phyloP scores from a whole-genome alignment of 2,329 filamentous ascomycete genomes.

The Scedosporium aurantiacum region DNA sequence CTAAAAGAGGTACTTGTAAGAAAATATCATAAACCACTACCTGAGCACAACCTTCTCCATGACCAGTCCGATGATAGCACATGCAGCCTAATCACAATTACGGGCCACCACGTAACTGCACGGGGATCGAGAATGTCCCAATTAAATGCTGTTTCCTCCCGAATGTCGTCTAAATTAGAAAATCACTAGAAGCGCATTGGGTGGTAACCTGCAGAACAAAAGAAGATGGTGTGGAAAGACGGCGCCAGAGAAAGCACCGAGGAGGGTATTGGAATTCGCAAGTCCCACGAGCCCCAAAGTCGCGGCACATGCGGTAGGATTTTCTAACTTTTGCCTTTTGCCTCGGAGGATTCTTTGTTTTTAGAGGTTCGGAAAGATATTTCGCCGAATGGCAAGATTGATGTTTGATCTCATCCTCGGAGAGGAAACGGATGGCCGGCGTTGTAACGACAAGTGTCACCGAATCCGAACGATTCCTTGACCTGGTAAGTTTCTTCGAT shows the following conservation, averaged over 20 bases:
- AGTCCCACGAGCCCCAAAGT: neutral
- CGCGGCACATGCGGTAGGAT: neutral
- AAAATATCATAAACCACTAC: too few relatives aligned
- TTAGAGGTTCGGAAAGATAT: neutral
- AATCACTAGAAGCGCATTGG: constrained; percentile 1
- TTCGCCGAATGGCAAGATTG: neutral
- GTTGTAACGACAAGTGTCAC: neutral
- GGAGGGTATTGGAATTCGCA: neutral
- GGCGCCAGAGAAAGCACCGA: neutral
- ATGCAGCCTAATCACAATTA: neutral
- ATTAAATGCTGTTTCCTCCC: neutral
- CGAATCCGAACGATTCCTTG: neutral
- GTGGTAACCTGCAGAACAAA: neutral
- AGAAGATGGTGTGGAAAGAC: neutral
- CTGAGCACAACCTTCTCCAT: too few relatives aligned
- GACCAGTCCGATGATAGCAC: too few relatives aligned
- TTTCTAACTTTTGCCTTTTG: neutral
- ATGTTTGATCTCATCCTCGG: neutral
- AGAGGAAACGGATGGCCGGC: neutral
- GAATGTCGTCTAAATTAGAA: neutral
- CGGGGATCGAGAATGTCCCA: neutral
- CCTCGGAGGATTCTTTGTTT: neutral
- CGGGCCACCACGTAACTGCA: neutral
- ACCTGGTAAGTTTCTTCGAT: neutral
- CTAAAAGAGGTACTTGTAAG: too few relatives aligned